These are phyloP conservation scores for Aspergillus spinulosporus DNA, from an alignment of 2,329 filamentous ascomycete species.

Conservation along the genomic window DNA sequence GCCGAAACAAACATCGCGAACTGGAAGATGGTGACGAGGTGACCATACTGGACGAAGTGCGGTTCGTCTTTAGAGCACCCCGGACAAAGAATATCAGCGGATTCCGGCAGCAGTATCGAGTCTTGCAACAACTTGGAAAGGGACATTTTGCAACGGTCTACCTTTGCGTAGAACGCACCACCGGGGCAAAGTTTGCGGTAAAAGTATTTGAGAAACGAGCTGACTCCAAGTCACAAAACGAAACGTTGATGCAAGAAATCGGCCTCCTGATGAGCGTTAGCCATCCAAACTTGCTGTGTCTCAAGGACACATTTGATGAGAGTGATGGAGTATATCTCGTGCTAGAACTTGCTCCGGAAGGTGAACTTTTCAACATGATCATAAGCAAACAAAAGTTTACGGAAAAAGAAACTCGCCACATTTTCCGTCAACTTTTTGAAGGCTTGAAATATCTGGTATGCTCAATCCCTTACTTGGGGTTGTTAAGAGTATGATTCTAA, in stretches of 20 bases:
- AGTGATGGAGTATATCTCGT: conserved; percentile 86
- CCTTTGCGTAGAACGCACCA: conserved; percentile 80
- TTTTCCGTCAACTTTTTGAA: conserved; percentile 89
- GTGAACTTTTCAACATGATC: conserved; percentile 94
- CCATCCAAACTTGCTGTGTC: conserved; percentile 85
- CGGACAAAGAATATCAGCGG: conserved; percentile 69
- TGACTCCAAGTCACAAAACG: conserved; percentile 76
- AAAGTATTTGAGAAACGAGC: conserved; percentile 90
- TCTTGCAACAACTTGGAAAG: conserved; percentile 84
- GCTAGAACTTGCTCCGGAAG: conserved; percentile 84
- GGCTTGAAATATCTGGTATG: conserved; percentile 91
- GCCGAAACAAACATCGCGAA: conserved; percentile 87
- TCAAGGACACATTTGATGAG: conserved; percentile 95
- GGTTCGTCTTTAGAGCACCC: conserved; percentile 91
- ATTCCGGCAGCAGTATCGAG: conserved; percentile 83
- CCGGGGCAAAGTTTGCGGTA: conserved; percentile 81
- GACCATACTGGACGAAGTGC: conserved; percentile 76
- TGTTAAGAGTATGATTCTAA: conserved; percentile 5
- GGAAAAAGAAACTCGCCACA: conserved; percentile 78
- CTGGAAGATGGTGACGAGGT: conserved; percentile 89
- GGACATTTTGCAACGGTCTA: conserved; percentile 95
- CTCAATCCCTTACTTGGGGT: not conserved
- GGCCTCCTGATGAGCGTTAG: conserved; percentile 96
- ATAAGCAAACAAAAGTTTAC: conserved; percentile 85
- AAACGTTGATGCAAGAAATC: conserved; percentile 91